Percentiles rank a stretch among this genome's conserved stretches.
phyloP scores from a whole-genome alignment of 495 filamentous ascomycete genomes.

The Penicillium odoratum region DNA sequence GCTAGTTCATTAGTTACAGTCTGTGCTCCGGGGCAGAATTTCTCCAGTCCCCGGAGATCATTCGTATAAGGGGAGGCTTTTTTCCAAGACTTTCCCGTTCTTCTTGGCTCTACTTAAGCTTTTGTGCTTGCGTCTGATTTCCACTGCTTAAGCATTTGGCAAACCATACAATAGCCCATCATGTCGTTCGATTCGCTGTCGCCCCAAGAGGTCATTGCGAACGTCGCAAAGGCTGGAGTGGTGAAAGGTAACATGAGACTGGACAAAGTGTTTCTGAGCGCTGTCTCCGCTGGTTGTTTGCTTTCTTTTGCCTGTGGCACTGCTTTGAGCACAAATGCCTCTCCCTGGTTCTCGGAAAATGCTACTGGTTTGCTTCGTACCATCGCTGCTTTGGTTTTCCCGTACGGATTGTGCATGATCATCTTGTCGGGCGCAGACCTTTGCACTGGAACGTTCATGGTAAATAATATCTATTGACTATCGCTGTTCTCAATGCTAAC shows the following conservation, averaged over 20 bases:
- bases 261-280: conserved; percentile 56
- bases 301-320: conserved; percentile 56
- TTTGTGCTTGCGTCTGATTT: not conserved
- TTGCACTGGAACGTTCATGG: conserved; percentile 61
- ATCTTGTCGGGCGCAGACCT: conserved; percentile 61
- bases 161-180: not conserved
- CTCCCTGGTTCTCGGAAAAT: conserved; percentile 62
- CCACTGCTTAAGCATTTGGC: not conserved
- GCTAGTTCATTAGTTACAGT: no score
- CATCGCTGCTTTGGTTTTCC: conserved; percentile 56
- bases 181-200: conserved; percentile 42
- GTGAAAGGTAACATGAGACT: conserved; percentile 54
- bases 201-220: conserved; percentile 46
- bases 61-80: no score
- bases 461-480: conserved; percentile 15
- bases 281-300: conserved; percentile 52
- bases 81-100: no score
- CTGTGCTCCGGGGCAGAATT: no score
- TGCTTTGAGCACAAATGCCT: conserved; percentile 49
- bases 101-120: not conserved
- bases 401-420: conserved; percentile 59
- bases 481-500: not conserved
- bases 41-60: no score
- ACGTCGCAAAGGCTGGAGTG: conserved; percentile 44
- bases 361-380: conserved; percentile 59